These are phyloP conservation scores for Amanita jacksonii DNA, from an alignment of 768 basidiomycete genomes.

Conservation along the genomic window DNA sequence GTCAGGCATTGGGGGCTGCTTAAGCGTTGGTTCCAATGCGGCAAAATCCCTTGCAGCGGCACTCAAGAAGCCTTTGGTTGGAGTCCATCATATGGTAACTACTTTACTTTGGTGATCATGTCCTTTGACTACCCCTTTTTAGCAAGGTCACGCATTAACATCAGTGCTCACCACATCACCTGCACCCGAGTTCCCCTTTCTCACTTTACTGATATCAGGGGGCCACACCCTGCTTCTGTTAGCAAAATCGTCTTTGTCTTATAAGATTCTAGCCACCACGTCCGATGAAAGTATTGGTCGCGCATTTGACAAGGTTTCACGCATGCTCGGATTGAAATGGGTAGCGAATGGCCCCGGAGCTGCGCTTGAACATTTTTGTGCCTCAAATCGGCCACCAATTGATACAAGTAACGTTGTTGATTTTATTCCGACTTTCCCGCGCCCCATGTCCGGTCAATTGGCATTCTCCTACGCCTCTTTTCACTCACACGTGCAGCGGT, in stretches of 20 bases:
- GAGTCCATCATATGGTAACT: constrained; percentile 91
- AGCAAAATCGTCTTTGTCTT: constrained; percentile 45
- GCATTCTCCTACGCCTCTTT: constrained; percentile 75
- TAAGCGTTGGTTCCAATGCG: constrained; percentile 70
- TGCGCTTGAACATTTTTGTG: constrained; percentile 69
- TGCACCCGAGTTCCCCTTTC: constrained; percentile 68
- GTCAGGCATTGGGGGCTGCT: constrained; percentile 69
- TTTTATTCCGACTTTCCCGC: constrained; percentile 29
- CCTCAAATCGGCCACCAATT: constrained; percentile 21
- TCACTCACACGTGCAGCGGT: constrained; percentile 60
- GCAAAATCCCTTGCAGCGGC: constrained; percentile 83
- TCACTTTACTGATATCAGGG: constrained; percentile 85
- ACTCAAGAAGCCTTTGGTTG: constrained; percentile 68
- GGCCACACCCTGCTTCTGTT: constrained; percentile 89
- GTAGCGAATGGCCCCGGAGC: constrained; percentile 59
- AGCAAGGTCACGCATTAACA: constrained; percentile 94
- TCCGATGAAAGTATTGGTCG: constrained; percentile 70
- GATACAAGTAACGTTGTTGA: constrained; percentile 15
- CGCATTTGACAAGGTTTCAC: constrained; percentile 76
- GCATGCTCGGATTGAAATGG: constrained; percentile 60
- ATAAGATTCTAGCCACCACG: constrained; percentile 65
- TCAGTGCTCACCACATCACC: constrained; percentile 53
- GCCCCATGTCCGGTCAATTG: constrained; percentile 42
- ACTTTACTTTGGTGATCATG: not conserved
- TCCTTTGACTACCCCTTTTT: constrained; percentile 6